Evolutionary conservation across 371 early-diverging fungal genomes (phyloP).

Genomic region (Mortierella sp.): DNA sequence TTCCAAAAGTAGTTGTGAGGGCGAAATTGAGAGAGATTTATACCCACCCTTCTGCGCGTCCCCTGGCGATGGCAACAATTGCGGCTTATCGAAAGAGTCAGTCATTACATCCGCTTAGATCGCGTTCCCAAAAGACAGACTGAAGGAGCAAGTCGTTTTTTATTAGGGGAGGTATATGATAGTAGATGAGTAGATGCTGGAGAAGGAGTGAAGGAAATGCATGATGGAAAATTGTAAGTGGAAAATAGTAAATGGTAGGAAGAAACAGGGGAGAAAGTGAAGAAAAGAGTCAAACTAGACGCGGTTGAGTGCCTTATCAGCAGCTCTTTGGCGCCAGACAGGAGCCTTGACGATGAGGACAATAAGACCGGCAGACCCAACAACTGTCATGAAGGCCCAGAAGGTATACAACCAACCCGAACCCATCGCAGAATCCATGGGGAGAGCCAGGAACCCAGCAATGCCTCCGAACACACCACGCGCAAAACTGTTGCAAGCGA

Average conservation of each 20-base stretch:
- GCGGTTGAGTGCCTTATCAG: slow-evolving; percentile 31
- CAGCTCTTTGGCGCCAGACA: slow-evolving; percentile 34
- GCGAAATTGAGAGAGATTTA: no score
- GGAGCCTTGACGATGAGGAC: slow-evolving; percentile 34
- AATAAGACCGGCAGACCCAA: slow-evolving; percentile 27
- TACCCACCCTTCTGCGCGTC: no score
- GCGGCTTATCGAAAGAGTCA: no score
- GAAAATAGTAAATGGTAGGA: neutral
- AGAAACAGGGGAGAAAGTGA: neutral
- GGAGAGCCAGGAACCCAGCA: slow-evolving; percentile 42
- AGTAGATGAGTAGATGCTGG: neutral
- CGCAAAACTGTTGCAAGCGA: slow-evolving; percentile 58
- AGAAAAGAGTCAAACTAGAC: slow-evolving; percentile 8
- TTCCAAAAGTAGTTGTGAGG: no score
- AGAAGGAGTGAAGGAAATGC: neutral
- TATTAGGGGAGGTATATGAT: neutral
- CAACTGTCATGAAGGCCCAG: slow-evolving; percentile 40
- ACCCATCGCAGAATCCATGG: slow-evolving; percentile 34
- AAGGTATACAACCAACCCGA: slow-evolving; percentile 52
- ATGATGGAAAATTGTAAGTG: neutral
- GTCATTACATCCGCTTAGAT: no score
- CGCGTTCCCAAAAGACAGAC: no score
- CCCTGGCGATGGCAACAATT: no score
- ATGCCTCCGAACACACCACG: slow-evolving; percentile 60
- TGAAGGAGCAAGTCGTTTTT: neutral